Evolutionary conservation across 352 stramenopile genomes (phyloP), one percentile per base, ranked within the genome.

Genomic region (Phytophthora pseudosyringae): DNA sequence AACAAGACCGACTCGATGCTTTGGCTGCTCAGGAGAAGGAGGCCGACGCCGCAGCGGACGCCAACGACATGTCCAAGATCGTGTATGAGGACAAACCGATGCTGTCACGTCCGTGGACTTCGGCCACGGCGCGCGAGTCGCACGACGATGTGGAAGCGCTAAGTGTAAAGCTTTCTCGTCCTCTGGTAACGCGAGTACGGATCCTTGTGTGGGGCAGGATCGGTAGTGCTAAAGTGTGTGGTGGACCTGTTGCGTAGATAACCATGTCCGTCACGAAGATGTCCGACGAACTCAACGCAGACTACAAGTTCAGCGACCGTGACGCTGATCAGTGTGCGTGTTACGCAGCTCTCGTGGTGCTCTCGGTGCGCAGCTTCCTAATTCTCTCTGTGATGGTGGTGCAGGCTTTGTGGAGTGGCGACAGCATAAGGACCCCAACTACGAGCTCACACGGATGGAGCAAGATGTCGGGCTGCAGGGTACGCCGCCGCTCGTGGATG

Each of bases 301-400:
- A 94, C 65, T 92, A 87, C 80, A 93, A 93, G 67, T 92, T 93
- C 66, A 93, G 77, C 58, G 84, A 95, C 36, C 83, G 84, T 0
- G 83, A 93, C 41, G 83, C 86, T 6, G 86, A 93, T 57, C 83
- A 94, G 29, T 83, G 85, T 89, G 71, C 55, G 72, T 49, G 39
- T 45, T 86, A 68, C 48, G 67, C 50, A 54, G 32, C 26, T 18
- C 18, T 33, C 4, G 44, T 21, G 21, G 21, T 21, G 21, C 21
- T 21, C 21, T 21, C 1, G 21, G 21, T 21, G 21, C 21, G 21
- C 21, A 16, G 13, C 26, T 43, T 29, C 29, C 41, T 35, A 21
- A 40, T 43, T 43, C 63, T 50, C 32, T 29, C 16, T 44, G 32
- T n/a, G 15, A 5, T 51, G 21, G 55, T 31, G 11, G 18, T 39